Evolutionary conservation across 179 eudicot species (phyloP).

Genomic region (Spinacia oleracea): DNA sequence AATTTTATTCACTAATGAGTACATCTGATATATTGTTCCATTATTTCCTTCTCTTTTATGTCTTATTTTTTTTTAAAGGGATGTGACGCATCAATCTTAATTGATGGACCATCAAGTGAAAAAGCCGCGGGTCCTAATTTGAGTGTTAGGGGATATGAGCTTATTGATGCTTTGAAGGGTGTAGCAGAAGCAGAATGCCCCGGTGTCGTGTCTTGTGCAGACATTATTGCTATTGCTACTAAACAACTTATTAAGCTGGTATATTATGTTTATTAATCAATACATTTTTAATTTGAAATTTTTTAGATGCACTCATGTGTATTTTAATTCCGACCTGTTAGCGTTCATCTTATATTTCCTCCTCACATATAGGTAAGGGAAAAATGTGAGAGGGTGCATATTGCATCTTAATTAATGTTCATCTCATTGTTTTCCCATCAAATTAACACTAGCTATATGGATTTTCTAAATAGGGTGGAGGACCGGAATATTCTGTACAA

Average conservation of each 20-base stretch:
- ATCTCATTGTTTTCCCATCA: too few relatives aligned
- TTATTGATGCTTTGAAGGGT: conserved; percentile 49
- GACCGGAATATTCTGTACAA: conserved; percentile 17
- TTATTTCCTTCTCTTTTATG: neutral
- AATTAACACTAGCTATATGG: too few relatives aligned
- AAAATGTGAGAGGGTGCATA: too few relatives aligned
- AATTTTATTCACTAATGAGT: too few relatives aligned
- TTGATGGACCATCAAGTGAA: conserved; percentile 44
- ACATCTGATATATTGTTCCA: too few relatives aligned
- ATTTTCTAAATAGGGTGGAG: conserved; percentile 20
- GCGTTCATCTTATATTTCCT: too few relatives aligned
- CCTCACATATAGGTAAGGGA: too few relatives aligned
- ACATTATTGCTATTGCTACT: conserved; percentile 59
- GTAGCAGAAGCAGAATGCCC: conserved; percentile 51
- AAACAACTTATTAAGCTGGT: conserved; percentile 51
- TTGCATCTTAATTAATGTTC: too few relatives aligned
- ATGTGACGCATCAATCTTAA: conserved; percentile 62
- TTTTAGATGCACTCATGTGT: too few relatives aligned
- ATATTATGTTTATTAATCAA: too few relatives aligned
- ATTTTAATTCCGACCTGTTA: too few relatives aligned
- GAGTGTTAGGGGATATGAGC: conserved; percentile 44
- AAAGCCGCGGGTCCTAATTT: conserved; percentile 43
- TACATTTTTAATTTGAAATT: too few relatives aligned
- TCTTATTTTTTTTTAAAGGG: conserved; percentile 22
- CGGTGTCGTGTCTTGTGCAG: conserved; percentile 61